Evolutionary conservation across 225 moss, liverwort and hornwort species (phyloP).

Genomic region (Sphagnum contortum): DNA sequence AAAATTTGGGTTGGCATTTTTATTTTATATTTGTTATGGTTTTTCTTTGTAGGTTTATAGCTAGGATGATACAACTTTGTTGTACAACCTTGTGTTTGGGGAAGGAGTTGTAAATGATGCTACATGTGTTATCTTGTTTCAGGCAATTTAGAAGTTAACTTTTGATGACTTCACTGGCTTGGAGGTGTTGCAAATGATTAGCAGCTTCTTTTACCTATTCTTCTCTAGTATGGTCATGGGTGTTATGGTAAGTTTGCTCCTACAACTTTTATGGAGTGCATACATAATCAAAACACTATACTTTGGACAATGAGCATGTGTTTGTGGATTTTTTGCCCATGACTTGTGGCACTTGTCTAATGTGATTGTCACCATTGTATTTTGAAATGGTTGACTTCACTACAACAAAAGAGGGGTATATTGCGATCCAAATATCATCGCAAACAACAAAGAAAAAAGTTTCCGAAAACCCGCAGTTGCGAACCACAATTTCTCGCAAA

Average conservation of each 20-base stretch:
- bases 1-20: too few species aligned
- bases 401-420: too few species aligned
- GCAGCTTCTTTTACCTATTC: conserved; percentile 64
- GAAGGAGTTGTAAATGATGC: conserved; percentile 88
- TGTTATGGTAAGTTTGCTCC: conserved; percentile 14
- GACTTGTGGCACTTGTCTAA: too few species aligned
- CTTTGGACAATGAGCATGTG: conserved; percentile 36
- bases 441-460: too few species aligned
- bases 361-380: too few species aligned
- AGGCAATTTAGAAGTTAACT: conserved; percentile 57
- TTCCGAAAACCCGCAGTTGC: too few species aligned
- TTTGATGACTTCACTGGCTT: conserved; percentile 41
- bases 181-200: conserved; percentile 31
- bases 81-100: conserved; percentile 81
- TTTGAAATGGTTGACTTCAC: too few species aligned
- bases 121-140: conserved; percentile 71
- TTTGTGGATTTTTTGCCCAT: too few species aligned
- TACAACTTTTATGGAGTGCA: conserved; percentile 23
- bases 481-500: too few species aligned
- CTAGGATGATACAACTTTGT: conserved; percentile 59
- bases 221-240: conserved; percentile 60
- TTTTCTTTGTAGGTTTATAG: conserved; percentile 42
- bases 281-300: conserved; percentile 76
- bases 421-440: too few species aligned
- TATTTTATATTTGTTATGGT: too few species aligned